Base-by-base conservation (phyloP, 1,139 yeast species). In the Diutina scorzettiae region DNA sequence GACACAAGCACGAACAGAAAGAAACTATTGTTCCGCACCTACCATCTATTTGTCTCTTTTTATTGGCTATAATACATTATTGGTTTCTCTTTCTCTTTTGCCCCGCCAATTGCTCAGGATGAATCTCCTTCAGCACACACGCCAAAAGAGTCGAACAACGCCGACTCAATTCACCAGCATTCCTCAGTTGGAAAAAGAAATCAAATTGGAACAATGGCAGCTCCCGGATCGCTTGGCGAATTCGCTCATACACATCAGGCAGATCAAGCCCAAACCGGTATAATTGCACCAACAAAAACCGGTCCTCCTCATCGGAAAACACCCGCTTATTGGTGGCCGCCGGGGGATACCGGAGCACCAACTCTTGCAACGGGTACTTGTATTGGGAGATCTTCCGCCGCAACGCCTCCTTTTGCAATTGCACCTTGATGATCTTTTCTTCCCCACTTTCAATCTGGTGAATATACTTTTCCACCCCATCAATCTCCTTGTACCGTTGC, bases 391-490 rank as follows among this genome's bases (percentile, higher is more conserved):
- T 55, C 53, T 82, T 82, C 44, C 81, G 62, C 48, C 85, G 69
- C 43, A 82, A 61, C 9, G 82, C 71, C 55, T 80, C 87, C 53
- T 76, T 78, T 50, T 81, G 87, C 27, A 77, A 55, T 51, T 72
- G 75, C 9, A 69, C 53, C 49, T 74, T 76, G 46, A 72, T 62
- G 31, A 79, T 69, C 53, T 72, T 79, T 32, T 81, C 87, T 54
- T 82, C 94, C 16, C 91, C 94, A n/a, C 66, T 63, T 56, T 82
- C 91, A 47, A 82, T 81, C 48, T 75, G 82, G 34, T 66, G 65
- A 40, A 82, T 60, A 50, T 75, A 78, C 49, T 78, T 68, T 50
- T 82, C 94, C 55, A 75, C 76, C 4, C 87, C 89, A 27, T 82
- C 91, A 45, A 82, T 77, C 45, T 75, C 77, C 44, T 73, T 62